phyloP scores from a whole-genome alignment of 1,139 yeast species.

The Kodamaea alishanica region DNA sequence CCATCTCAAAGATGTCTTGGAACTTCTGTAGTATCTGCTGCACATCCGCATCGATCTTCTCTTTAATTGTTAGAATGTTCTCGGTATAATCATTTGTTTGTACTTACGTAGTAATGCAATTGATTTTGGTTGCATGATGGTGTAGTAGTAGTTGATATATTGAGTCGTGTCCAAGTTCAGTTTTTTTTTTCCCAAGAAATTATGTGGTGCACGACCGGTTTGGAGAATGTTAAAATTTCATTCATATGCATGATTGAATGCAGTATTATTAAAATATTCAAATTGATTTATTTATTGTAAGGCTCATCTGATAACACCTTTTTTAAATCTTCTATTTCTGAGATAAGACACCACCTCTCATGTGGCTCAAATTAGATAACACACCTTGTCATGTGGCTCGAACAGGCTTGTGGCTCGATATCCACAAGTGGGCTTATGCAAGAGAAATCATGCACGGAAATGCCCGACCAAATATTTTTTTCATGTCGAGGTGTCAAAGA shows the following conservation, averaged over 20 bases:
- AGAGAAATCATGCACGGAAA: too few species aligned
- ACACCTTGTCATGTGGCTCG: too few species aligned
- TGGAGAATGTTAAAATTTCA: too few species aligned
- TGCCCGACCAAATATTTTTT: too few species aligned
- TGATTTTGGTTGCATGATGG: conserved; percentile 41
- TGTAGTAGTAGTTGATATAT: background rate
- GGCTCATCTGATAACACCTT: background rate
- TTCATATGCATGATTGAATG: background rate
- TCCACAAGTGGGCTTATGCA: too few species aligned
- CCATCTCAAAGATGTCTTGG: conserved; percentile 43
- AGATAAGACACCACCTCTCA: background rate
- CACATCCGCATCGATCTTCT: conserved; percentile 39
- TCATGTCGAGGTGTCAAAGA: too few species aligned
- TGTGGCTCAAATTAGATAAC: too few species aligned
- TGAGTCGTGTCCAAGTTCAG: background rate
- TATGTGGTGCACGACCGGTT: too few species aligned
- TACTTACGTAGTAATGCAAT: conserved; percentile 43
- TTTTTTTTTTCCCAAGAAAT: too few species aligned
- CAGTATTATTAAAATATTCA: background rate
- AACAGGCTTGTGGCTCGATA: too few species aligned
- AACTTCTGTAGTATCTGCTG: conserved; percentile 44
- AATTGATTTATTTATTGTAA: background rate
- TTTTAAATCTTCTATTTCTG: background rate
- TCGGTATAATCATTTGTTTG: conserved; percentile 17
- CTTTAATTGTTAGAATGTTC: conserved; percentile 22